Conservation (phyloP, 441 rosid species). For the Breynia disticha region DNA sequence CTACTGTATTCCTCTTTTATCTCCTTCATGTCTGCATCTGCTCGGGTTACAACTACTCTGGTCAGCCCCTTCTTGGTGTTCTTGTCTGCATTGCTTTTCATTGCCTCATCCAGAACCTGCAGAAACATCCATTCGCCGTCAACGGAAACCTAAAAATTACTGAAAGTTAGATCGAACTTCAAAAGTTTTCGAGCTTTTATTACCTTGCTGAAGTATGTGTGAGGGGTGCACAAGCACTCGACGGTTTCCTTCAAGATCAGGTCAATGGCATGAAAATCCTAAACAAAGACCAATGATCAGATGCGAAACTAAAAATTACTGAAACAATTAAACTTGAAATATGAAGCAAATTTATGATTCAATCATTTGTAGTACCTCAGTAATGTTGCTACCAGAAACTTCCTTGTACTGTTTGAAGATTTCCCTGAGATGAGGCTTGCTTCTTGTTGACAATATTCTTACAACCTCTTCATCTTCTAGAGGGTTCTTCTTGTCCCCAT, state of each 20-base stretch:
- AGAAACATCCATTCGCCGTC: not conserved
- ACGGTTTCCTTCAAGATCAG: constrained; percentile 39
- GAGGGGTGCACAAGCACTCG: constrained; percentile 61
- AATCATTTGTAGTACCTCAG: constrained; percentile 26
- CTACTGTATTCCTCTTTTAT: constrained; percentile 37
- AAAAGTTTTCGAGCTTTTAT: not conserved
- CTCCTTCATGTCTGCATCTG: constrained; percentile 52
- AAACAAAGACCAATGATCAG: constrained; percentile 9
- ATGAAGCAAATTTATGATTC: not conserved
- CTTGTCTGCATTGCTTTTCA: constrained; percentile 42
- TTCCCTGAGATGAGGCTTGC: constrained; percentile 57
- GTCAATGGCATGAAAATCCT: constrained; percentile 42
- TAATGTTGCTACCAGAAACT: constrained; percentile 33
- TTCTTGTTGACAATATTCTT: constrained; percentile 62
- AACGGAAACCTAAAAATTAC: not conserved
- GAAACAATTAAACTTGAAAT: no score
- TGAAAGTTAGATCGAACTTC: no score
- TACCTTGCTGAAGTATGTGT: constrained; percentile 62
- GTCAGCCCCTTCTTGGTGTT: constrained; percentile 49
- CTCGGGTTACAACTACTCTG: constrained; percentile 62
- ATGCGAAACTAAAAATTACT: no score
- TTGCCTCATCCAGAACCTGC: constrained; percentile 59
- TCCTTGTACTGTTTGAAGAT: constrained; percentile 40
- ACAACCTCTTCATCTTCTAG: constrained; percentile 55
- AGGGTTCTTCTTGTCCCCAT: constrained; percentile 24